Conservation (phyloP, 768 basidiomycete genomes). For the Chalciporus piperatus region DNA sequence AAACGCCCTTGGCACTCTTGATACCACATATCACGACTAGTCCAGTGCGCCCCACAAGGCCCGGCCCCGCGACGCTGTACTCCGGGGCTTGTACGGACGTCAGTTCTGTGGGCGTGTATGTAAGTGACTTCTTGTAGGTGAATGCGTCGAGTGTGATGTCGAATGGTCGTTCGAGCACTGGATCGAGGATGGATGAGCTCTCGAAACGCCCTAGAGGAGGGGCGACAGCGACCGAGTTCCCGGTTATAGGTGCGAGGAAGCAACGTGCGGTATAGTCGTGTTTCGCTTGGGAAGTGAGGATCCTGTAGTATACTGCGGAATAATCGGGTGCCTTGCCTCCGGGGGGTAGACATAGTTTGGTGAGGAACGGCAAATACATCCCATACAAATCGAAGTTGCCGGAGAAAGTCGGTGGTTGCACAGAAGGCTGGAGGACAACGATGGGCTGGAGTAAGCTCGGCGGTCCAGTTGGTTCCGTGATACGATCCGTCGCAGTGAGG, state of each 20-base stretch:
- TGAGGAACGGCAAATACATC: slow-evolving; percentile 38
- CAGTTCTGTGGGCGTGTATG: slow-evolving; percentile 28
- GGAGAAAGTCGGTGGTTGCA: slow-evolving; percentile 16
- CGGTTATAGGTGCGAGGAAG: slow-evolving; percentile 18
- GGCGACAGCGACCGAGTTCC: slow-evolving; percentile 1
- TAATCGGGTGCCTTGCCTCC: slow-evolving; percentile 27
- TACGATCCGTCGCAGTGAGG: background rate
- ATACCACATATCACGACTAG: slow-evolving; percentile 33
- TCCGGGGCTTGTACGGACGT: slow-evolving; percentile 25
- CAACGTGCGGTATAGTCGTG: slow-evolving; percentile 36
- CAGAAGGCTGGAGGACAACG: slow-evolving; percentile 3
- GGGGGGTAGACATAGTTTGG: slow-evolving; percentile 30
- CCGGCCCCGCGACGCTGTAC: slow-evolving; percentile 20
- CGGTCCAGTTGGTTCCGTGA: background rate
- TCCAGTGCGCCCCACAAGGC: slow-evolving; percentile 26
- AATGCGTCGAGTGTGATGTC: slow-evolving; percentile 29
- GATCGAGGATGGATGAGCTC: slow-evolving; percentile 29
- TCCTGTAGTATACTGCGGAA: slow-evolving; percentile 32
- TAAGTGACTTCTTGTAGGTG: slow-evolving; percentile 22
- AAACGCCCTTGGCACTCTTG: slow-evolving; percentile 30
- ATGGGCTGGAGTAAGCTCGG: slow-evolving; percentile 8
- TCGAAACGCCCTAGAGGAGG: slow-evolving; percentile 25
- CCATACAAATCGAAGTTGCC: slow-evolving; percentile 41
- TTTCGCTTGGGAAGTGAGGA: slow-evolving; percentile 38
- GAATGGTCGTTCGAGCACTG: slow-evolving; percentile 35